phyloP scores from a whole-genome alignment of 768 basidiomycete genomes.

The Psilocybe sp. region DNA sequence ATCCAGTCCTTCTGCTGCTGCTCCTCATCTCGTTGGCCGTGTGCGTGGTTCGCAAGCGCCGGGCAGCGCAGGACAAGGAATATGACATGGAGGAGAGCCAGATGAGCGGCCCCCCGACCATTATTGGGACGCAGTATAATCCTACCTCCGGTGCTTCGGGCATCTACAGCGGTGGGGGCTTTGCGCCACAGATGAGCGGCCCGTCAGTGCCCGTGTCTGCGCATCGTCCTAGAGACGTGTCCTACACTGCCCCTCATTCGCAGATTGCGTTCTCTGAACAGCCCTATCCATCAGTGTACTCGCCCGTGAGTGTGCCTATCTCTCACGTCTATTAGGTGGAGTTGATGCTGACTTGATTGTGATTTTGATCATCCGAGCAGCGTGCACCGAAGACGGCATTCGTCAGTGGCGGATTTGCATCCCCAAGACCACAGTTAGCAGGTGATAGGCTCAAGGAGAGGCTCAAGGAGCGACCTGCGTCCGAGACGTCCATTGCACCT shows the following conservation, averaged over 20 bases:
- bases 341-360: slow-evolving; percentile 1
- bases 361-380: slow-evolving; percentile 2
- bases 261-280: slow-evolving; percentile 18
- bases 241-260: slow-evolving; percentile 20
- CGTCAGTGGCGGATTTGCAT: slow-evolving; percentile 18
- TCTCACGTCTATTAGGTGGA: not conserved
- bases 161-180: slow-evolving; percentile 15
- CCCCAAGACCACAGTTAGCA: slow-evolving; percentile 24
- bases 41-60: slow-evolving; percentile 14
- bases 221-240: slow-evolving; percentile 10
- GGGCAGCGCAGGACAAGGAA: slow-evolving; percentile 15
- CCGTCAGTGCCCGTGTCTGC: slow-evolving; percentile 17
- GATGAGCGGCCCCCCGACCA: slow-evolving; percentile 25
- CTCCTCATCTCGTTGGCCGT: slow-evolving; percentile 15
- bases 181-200: slow-evolving; percentile 18
- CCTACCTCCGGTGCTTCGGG: slow-evolving; percentile 21
- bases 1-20: slow-evolving; percentile 10
- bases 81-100: slow-evolving; percentile 29
- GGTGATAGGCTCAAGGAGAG: slow-evolving; percentile 26
- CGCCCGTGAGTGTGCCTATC: slow-evolving; percentile 14
- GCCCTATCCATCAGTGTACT: slow-evolving; percentile 18
- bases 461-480: slow-evolving; percentile 26
- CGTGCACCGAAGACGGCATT: slow-evolving; percentile 23
- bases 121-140: slow-evolving; percentile 25
- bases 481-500: slow-evolving; percentile 15